These are phyloP conservation scores for Aspergillus wentii DNA, from an alignment of 495 filamentous ascomycete genomes.

Conservation along the genomic window DNA sequence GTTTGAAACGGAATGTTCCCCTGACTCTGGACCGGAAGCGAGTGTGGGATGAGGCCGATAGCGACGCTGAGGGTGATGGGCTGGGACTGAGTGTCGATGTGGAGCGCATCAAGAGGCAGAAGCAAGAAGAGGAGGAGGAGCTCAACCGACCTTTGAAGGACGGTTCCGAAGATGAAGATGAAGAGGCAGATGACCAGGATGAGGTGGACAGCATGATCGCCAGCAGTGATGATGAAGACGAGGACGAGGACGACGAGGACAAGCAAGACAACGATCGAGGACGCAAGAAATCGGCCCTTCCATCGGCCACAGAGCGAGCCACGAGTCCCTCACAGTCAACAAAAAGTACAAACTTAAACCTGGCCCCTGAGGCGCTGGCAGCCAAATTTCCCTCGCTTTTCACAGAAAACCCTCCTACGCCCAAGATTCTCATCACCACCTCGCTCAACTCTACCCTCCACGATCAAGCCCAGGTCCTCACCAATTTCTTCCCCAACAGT, in stretches of 20 bases:
- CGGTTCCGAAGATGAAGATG: slow-evolving; percentile 37
- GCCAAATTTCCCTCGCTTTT: slow-evolving; percentile 82
- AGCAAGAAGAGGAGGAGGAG: slow-evolving; percentile 59
- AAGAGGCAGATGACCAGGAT: slow-evolving; percentile 47
- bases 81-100: slow-evolving; percentile 75
- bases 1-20: slow-evolving; percentile 74
- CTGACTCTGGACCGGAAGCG: slow-evolving; percentile 83
- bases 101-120: slow-evolving; percentile 66
- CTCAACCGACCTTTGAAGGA: slow-evolving; percentile 31
- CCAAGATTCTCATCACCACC: slow-evolving; percentile 89
- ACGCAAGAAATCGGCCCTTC: slow-evolving; percentile 30
- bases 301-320: slow-evolving; percentile 49
- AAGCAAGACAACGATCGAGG: slow-evolving; percentile 32
- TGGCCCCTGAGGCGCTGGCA: slow-evolving; percentile 63
- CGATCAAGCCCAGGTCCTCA: slow-evolving; percentile 70
- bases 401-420: slow-evolving; percentile 48
- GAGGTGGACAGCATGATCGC: slow-evolving; percentile 71
- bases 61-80: slow-evolving; percentile 54
- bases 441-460: slow-evolving; percentile 80
- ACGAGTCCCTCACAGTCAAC: slow-evolving; percentile 57
- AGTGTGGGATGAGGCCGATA: slow-evolving; percentile 88
- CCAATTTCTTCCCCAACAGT: slow-evolving; percentile 77
- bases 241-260: slow-evolving; percentile 40
- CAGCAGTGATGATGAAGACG: slow-evolving; percentile 42
- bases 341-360: slow-evolving; percentile 64